Conservation (phyloP, 805 yeast species). For the Trichomonascus vanleenenianus region DNA sequence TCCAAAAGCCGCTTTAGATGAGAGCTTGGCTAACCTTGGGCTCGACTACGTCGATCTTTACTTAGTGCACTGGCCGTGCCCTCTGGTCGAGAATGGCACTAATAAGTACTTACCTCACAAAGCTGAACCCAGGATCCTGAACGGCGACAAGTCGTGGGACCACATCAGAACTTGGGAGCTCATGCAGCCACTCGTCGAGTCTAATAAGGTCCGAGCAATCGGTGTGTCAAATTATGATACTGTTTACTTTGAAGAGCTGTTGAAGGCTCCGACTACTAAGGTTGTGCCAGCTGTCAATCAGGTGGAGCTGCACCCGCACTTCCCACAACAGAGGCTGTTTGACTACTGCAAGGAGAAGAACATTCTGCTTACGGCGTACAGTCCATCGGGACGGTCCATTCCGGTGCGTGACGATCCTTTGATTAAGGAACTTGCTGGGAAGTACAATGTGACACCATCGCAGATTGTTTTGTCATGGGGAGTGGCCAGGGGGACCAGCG, state of each 20-base stretch:
- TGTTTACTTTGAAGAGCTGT: slow-evolving; percentile 36
- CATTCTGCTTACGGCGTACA: slow-evolving; percentile 63
- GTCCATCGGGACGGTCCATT: slow-evolving; percentile 68
- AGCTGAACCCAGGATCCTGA: neutral
- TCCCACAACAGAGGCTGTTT: slow-evolving; percentile 55
- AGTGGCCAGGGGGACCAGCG: slow-evolving; percentile 43
- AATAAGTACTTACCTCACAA: slow-evolving; percentile 1
- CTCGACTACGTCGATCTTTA: slow-evolving; percentile 59
- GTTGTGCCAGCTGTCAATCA: slow-evolving; percentile 66
- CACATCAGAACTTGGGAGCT: slow-evolving; percentile 51
- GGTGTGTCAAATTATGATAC: slow-evolving; percentile 58
- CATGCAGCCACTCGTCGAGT: slow-evolving; percentile 49
- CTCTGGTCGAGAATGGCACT: slow-evolving; percentile 22
- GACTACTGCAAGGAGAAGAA: slow-evolving; percentile 45
- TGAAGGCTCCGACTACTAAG: slow-evolving; percentile 40
- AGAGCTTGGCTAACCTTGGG: slow-evolving; percentile 43
- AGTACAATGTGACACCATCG: slow-evolving; percentile 34
- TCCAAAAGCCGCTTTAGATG: slow-evolving; percentile 42
- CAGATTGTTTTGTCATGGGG: slow-evolving; percentile 14
- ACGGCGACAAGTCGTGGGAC: slow-evolving; percentile 12
- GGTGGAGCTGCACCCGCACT: slow-evolving; percentile 66
- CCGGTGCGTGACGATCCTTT: slow-evolving; percentile 49
- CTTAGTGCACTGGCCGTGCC: slow-evolving; percentile 61
- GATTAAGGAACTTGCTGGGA: slow-evolving; percentile 49
- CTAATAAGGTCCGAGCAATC: slow-evolving; percentile 48